Evolutionary conservation across 768 basidiomycete species (phyloP), one percentile per base, ranked within the genome.

Genomic region (Trametopsis cervina): DNA sequence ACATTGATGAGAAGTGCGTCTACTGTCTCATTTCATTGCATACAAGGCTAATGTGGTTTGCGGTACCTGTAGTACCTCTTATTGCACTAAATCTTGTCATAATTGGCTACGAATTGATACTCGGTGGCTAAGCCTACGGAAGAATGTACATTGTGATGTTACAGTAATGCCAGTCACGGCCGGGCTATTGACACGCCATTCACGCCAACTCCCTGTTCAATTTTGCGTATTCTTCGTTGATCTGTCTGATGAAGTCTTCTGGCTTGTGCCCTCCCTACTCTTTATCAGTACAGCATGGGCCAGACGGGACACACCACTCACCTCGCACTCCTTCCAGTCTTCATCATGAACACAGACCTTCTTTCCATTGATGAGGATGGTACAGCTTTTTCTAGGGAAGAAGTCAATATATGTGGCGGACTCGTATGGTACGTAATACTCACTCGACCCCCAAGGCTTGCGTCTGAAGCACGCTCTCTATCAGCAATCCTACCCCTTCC

Each of bases 1-100:
- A 98, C 95, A 40, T 75, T 99, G 58, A 90, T 98, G 89, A 81
- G 95, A 66, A 92, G 95, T 99, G 64, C 73, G 94, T 81, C 27
- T 55, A 49, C 55, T 57, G 18, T 26, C 29, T 40, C 44, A 27
- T 22, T 47, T 33, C 38, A 43, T 17, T 39, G 39, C 47, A 44
- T 11, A 46, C 42, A 13, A 47, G 44, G 24, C 57, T 57, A 18
- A 55, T 52, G 0, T 33, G 17, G 9, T n/a, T n/a, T n/a, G n/a
- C 39, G 7, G 15, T 17, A 7, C 39, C 15, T 45, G n/a, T 47
- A 98, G 94, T 98, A 75, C 94, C 94, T 29, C 72, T 98, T 38
- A 97, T 98, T 62, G 81, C 74, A 27, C 60, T 89, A 42, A 98
- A 98, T 67, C 76, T 92, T 45, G 65, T 89, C 57, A 80, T 98